A percentile compares a stretch with the other conserved stretches of the same genome.
phyloP scores from a whole-genome alignment of 2,329 filamentous ascomycete genomes.

The Apiospora pterosperma region DNA sequence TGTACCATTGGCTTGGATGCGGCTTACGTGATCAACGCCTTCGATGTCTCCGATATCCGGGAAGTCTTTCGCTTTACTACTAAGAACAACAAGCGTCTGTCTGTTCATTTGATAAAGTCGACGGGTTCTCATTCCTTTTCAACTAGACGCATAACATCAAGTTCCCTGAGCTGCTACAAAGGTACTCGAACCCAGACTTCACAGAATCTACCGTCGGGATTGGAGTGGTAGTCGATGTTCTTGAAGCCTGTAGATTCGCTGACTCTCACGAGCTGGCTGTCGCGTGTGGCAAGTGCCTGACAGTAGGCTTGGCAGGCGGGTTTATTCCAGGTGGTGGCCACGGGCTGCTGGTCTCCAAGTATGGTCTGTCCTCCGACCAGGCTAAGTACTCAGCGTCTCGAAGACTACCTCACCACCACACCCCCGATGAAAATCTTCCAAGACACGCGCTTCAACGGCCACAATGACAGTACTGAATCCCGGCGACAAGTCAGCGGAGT shows the following conservation, averaged over 20 bases:
- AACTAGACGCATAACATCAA: constrained; percentile 47
- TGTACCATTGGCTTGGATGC: too few relatives aligned
- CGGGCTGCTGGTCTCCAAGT: constrained; percentile 43
- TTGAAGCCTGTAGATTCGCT: neutral
- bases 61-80: too few relatives aligned
- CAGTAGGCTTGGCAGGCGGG: constrained; percentile 11
- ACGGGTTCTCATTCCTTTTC: constrained; percentile 45
- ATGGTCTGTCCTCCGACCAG: constrained; percentile 57
- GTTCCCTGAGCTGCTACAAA: constrained; percentile 25
- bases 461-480: constrained; percentile 7
- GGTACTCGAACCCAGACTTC: constrained; percentile 30
- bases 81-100: too few relatives aligned
- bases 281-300: neutral
- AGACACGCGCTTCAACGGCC: constrained; percentile 7
- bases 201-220: constrained; percentile 25
- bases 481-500: constrained; percentile 10
- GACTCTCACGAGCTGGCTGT: neutral
- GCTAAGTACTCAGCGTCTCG: too few relatives aligned
- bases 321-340: constrained; percentile 50
- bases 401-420: constrained; percentile 44
- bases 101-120: too few relatives aligned
- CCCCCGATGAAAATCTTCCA: constrained; percentile 15
- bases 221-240: constrained; percentile 5
- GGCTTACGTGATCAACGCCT: too few relatives aligned
- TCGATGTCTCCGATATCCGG: too few relatives aligned